phyloP scores from a whole-genome alignment of 2,329 filamentous ascomycete genomes.

The Botrytis fragariae region DNA sequence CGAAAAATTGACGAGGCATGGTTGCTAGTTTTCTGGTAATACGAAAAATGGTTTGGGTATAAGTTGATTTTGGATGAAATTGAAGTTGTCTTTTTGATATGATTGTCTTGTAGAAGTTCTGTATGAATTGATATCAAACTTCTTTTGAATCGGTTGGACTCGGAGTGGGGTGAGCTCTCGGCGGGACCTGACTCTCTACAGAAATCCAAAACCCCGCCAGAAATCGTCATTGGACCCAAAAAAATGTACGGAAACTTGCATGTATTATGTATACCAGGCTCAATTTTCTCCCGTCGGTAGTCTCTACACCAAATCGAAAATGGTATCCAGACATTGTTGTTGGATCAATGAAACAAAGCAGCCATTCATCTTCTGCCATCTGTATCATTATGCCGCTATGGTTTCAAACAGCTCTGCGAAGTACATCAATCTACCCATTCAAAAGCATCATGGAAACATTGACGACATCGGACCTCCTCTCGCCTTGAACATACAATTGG shows the following conservation, averaged over 20 bases:
- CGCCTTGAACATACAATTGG: background rate
- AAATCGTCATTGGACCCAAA: constrained; percentile 19
- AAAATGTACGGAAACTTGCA: background rate
- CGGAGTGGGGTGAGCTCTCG: constrained; percentile 15
- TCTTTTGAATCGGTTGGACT: constrained; percentile 16
- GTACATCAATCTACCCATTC: background rate
- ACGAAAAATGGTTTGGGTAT: constrained; percentile 12
- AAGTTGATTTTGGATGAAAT: background rate
- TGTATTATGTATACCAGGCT: background rate
- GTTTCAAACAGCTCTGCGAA: background rate
- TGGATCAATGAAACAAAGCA: background rate
- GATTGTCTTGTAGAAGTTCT: background rate
- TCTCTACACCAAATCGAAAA: background rate
- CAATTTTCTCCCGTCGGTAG: background rate
- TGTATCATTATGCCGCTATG: background rate
- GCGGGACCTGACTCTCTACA: constrained; percentile 5
- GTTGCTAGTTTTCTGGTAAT: constrained; percentile 29
- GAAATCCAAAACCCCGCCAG: constrained; percentile 16
- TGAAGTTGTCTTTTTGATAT: background rate
- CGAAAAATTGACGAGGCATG: constrained; percentile 95
- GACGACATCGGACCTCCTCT: background rate
- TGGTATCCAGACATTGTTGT: background rate
- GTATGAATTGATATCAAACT: constrained; percentile 14
- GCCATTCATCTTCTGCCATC: background rate
- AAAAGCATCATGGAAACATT: background rate